Base-by-base conservation (phyloP, 345 rosid genomes). In the Corymbia maculata region DNA sequence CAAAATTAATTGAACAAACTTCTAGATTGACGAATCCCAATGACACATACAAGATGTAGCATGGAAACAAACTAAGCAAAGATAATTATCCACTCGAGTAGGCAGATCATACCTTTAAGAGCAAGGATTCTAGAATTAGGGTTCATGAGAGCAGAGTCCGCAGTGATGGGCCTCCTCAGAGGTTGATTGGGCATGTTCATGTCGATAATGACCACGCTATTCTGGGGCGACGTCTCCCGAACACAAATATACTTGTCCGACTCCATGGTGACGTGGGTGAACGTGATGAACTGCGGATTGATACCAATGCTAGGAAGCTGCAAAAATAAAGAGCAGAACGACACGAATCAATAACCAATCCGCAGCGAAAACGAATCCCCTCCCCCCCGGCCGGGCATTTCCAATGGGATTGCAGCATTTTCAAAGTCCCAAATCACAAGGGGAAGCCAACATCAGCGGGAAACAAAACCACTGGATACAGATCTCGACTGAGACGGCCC, bases 121-220 rank as follows among this genome's bases (percentile, higher is more conserved):
- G 93, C 94, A 4, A 90, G 94, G 88, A 93, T 91, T 89, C 91
- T 93, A 68, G 95, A 90, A 86, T 93, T 91, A 4, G 93, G 95
- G 88, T 96, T 95, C 99, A 95, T 95, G 32, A 94, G 93, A 30
- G 97, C 97, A 17, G 98, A 97, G 79, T 96, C 96, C 13, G 98
- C 99, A 51, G 97, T 97, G 86, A 97, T 96, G 86, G 97, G 97
- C 89, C 99, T 93, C 86, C 98, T 90, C 61, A 96, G 84, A 52
- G 98, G 99, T 91, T 97, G 98, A 91, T 90, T 94, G 55, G 99
- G 98, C 97, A 94, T 93, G 89, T 68, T 95, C 98, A 97, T 96
- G 88, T 94, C 99, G 59, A 96, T 88, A 86, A 97, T 94, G 26
- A 96, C 98, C 59, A 96, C 97, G 88, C 96, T 96, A 85, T 95